These are phyloP conservation scores for Lumnitzera littorea DNA, from an alignment of 345 rosid genomes.

Conservation along the genomic window DNA sequence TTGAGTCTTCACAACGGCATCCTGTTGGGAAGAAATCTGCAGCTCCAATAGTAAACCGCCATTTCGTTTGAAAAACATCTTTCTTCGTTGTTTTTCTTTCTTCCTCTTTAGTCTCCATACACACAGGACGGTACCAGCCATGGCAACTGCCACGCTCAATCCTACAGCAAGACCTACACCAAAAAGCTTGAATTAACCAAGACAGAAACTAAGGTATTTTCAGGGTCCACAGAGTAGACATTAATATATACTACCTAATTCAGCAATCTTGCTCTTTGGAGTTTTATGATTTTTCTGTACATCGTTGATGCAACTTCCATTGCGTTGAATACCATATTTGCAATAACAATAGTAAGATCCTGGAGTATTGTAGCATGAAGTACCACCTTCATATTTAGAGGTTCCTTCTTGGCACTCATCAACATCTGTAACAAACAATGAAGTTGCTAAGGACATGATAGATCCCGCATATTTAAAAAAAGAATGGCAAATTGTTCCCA, in stretches of 20 bases:
- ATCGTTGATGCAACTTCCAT: slow-evolving; percentile 7
- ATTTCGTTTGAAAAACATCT: slow-evolving; percentile 12
- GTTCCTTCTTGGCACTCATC: slow-evolving; percentile 5
- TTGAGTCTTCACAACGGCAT: slow-evolving; percentile 2
- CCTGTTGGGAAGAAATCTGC: slow-evolving; percentile 13
- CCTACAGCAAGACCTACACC: slow-evolving; percentile 9
- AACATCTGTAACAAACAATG: slow-evolving; percentile 4
- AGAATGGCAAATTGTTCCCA: no score
- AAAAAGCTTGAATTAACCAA: background rate
- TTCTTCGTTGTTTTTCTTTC: slow-evolving; percentile 2
- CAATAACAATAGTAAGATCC: slow-evolving; percentile 11
- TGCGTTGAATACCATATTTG: slow-evolving; percentile 3
- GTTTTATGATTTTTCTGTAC: no score
- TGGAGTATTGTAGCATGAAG: slow-evolving; percentile 3
- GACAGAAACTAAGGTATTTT: no score
- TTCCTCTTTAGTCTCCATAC: slow-evolving; percentile 6
- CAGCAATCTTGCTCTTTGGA: no score
- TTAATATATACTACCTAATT: no score
- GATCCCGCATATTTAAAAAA: no score
- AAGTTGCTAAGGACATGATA: background rate
- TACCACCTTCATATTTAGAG: background rate
- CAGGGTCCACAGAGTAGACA: no score
- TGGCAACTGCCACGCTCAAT: background rate
- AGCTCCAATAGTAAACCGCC: slow-evolving; percentile 15
- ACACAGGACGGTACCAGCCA: slow-evolving; percentile 3